phyloP scores from a whole-genome alignment of 2,329 filamentous ascomycete genomes.

The Fusarium sp. region DNA sequence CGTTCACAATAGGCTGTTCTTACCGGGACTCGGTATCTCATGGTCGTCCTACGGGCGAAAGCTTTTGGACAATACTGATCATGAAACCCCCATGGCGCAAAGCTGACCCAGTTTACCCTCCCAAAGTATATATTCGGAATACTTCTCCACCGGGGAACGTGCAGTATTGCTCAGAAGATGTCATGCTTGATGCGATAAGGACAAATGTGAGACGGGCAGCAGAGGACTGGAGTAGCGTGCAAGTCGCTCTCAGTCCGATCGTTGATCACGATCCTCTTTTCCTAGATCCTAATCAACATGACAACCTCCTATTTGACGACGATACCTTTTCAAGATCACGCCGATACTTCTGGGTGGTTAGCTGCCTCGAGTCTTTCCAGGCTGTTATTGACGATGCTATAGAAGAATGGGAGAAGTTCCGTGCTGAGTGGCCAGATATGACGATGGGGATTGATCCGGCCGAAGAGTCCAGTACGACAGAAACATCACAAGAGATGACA shows the following conservation, averaged over 20 bases:
- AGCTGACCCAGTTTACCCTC: background rate
- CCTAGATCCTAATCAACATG: constrained; percentile 4
- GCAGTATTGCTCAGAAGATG: constrained; percentile 1
- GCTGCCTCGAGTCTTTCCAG: constrained; percentile 4
- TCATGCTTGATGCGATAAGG: constrained; percentile 1
- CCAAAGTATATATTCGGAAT: background rate
- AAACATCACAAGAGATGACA: background rate
- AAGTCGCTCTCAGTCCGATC: background rate
- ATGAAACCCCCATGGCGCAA: background rate
- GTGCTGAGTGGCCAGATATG: background rate
- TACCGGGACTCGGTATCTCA: background rate
- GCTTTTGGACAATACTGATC: constrained; percentile 5
- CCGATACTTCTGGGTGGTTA: constrained; percentile 10
- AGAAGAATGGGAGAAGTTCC: constrained; percentile 8
- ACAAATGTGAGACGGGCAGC: background rate
- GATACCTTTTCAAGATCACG: constrained; percentile 6
- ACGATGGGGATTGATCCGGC: background rate
- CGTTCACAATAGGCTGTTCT: background rate
- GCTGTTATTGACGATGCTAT: constrained; percentile 5
- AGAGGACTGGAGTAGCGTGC: background rate
- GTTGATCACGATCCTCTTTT: constrained; percentile 5
- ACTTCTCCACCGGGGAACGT: background rate
- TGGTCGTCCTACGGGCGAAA: background rate
- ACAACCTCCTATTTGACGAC: constrained; percentile 9
- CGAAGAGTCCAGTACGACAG: background rate